phyloP scores from a whole-genome alignment of 139 green algal species.

The Gonium pectorale region DNA sequence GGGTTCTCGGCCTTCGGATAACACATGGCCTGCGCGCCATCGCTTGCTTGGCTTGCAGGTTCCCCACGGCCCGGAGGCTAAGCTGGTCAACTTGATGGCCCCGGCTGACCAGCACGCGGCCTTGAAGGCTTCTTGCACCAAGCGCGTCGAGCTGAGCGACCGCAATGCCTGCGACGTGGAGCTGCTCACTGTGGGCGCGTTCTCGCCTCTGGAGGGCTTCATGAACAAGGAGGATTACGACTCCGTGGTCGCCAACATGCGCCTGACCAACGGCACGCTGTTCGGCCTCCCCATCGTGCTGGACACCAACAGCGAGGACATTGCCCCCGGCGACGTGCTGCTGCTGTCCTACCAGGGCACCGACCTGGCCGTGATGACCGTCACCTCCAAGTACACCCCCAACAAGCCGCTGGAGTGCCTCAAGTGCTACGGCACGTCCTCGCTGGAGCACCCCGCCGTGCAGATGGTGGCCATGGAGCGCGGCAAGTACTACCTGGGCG shows the following conservation, averaged over 20 bases:
- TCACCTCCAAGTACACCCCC: conserved; percentile 77
- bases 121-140: conserved; percentile 65
- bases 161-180: conserved; percentile 94
- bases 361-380: conserved; percentile 73
- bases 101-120: conserved; percentile 65
- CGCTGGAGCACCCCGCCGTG: conserved; percentile 88
- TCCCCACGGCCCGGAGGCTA: conserved; percentile 78
- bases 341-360: conserved; percentile 80
- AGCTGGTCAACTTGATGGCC: conserved; percentile 87
- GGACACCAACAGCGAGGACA: conserved; percentile 82
- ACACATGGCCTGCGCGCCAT: neutral
- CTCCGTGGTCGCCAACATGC: conserved; percentile 87
- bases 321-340: conserved; percentile 53
- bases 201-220: conserved; percentile 93
- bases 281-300: conserved; percentile 90
- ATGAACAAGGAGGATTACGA: conserved; percentile 89
- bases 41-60: conserved; percentile 59
- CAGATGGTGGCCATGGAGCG: conserved; percentile 90
- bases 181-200: conserved; percentile 89
- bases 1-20: no score
- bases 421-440: conserved; percentile 87
- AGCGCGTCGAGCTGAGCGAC: conserved; percentile 86
- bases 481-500: conserved; percentile 85
- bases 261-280: conserved; percentile 73
- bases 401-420: conserved; percentile 85